A percentile compares a stretch with the other conserved stretches of the same genome.
phyloP scores from a whole-genome alignment of 2,329 filamentous ascomycete genomes.

The Fonsecaea erecta region DNA sequence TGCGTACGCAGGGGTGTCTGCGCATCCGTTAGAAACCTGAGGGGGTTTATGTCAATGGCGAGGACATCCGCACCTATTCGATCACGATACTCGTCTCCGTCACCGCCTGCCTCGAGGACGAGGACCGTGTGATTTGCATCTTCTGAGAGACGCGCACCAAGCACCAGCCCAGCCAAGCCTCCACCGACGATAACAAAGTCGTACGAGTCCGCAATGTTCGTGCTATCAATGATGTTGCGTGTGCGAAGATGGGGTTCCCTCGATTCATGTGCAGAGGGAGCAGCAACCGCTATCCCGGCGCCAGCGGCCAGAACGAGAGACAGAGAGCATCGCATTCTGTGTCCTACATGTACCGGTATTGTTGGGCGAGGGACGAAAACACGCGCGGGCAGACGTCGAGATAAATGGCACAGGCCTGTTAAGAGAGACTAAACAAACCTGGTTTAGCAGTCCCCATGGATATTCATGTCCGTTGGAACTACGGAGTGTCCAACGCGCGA shows the following conservation, averaged over 20 bases:
- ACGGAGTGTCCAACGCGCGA: neutral
- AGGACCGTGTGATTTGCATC: conserved; percentile 43
- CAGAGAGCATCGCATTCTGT: conserved; percentile 25
- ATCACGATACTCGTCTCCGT: conserved; percentile 43
- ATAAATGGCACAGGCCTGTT: conserved; percentile 6
- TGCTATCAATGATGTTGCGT: conserved; percentile 34
- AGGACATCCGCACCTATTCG: conserved; percentile 41
- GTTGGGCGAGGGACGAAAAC: neutral
- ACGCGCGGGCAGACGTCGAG: conserved; percentile 6
- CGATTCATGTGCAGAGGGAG: conserved; percentile 36
- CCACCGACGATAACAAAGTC: conserved; percentile 44
- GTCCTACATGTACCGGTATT: conserved; percentile 1
- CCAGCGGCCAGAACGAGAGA: conserved; percentile 23
- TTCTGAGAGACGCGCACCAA: conserved; percentile 41
- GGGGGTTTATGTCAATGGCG: neutral
- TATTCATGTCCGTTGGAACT: neutral
- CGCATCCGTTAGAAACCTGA: conserved; percentile 15
- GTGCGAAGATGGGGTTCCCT: conserved; percentile 35
- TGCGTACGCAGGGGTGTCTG: conserved; percentile 44
- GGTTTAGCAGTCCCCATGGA: neutral
- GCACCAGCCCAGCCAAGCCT: conserved; percentile 41
- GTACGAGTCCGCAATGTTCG: conserved; percentile 38
- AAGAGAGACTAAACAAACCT: neutral
- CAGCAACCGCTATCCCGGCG: conserved; percentile 33
- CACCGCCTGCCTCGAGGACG: conserved; percentile 42